Percentiles rank a stretch among this genome's conserved stretches.
Conservation (phyloP, 805 yeast species). For the Debaryomyces hansenii region DNA sequence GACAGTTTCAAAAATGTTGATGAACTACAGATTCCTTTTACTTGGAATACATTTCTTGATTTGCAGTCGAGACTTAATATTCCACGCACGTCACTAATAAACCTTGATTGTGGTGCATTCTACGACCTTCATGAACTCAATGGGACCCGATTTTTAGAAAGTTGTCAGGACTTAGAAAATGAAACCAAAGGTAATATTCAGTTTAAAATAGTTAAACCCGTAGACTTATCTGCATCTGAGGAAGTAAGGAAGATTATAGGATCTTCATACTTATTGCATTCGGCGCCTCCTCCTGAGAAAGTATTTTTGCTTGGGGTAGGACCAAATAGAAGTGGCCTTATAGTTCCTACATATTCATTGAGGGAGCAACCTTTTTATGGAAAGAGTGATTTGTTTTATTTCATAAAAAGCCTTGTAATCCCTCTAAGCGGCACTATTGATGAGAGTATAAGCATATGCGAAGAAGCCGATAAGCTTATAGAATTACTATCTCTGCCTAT, state of each 20-base stretch:
- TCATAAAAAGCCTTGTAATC: neutral
- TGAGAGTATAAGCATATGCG: neutral
- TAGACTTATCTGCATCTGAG: constrained; percentile 20
- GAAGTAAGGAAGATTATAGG: constrained; percentile 33
- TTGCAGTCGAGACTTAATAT: neutral
- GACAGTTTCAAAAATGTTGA: constrained; percentile 18
- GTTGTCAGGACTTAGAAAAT: neutral
- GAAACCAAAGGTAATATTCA: constrained; percentile 9
- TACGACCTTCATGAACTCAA: constrained; percentile 7
- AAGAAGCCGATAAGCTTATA: neutral
- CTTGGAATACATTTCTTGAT: constrained; percentile 29
- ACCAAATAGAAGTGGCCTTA: constrained; percentile 16
- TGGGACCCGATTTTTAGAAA: neutral
- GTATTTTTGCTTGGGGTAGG: constrained; percentile 29
- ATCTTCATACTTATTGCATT: constrained; percentile 28
- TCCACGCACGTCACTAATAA: neutral
- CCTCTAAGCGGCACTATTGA: neutral
- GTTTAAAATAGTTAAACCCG: constrained; percentile 21
- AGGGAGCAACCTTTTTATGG: neutral
- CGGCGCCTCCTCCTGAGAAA: constrained; percentile 29
- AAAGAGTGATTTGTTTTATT: neutral
- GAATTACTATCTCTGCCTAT: neutral
- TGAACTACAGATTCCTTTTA: constrained; percentile 24
- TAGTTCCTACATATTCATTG: constrained; percentile 18
- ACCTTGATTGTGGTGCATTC: constrained; percentile 15